phyloP scores from a whole-genome alignment of 169 alveolate genomes.

The Cryptosporidium muris region DNA sequence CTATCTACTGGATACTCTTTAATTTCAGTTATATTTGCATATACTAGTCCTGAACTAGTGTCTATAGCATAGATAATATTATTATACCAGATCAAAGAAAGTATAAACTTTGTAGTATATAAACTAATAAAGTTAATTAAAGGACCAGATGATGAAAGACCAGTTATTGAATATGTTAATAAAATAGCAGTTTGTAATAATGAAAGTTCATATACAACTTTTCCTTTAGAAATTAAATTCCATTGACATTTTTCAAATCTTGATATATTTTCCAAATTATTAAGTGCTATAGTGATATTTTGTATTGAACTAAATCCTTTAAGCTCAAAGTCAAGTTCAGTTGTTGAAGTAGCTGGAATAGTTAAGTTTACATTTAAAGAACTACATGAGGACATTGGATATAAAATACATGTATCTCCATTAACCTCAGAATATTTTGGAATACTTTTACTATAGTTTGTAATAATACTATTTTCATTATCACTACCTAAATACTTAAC shows the following conservation, averaged over 20 bases:
- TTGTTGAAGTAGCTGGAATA: neutral
- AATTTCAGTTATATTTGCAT: neutral
- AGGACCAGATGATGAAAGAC: conserved; percentile 42
- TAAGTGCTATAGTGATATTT: conserved; percentile 15
- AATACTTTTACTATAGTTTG: neutral
- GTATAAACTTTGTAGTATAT: conserved; percentile 27
- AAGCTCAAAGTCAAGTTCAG: too few relatives aligned
- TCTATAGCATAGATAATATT: conserved; percentile 28
- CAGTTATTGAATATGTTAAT: neutral
- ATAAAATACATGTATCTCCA: conserved; percentile 6
- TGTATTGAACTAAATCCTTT: neutral
- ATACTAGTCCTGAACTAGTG: conserved; percentile 7
- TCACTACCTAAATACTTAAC: too few relatives aligned
- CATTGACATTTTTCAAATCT: conserved; percentile 22
- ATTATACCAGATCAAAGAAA: conserved; percentile 7
- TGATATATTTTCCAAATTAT: neutral
- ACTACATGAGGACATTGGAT: conserved; percentile 34
- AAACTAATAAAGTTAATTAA: conserved; percentile 33
- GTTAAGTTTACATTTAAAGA: conserved; percentile 6
- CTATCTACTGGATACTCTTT: neutral
- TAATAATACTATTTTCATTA: too few relatives aligned
- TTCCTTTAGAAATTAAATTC: conserved; percentile 7
- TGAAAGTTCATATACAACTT: conserved; percentile 36
- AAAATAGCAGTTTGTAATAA: conserved; percentile 29
- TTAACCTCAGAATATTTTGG: conserved; percentile 3